Evolutionary conservation across 2,329 filamentous ascomycete genomes (phyloP).

Genomic region (Phaeosphaeriaceae sp.): DNA sequence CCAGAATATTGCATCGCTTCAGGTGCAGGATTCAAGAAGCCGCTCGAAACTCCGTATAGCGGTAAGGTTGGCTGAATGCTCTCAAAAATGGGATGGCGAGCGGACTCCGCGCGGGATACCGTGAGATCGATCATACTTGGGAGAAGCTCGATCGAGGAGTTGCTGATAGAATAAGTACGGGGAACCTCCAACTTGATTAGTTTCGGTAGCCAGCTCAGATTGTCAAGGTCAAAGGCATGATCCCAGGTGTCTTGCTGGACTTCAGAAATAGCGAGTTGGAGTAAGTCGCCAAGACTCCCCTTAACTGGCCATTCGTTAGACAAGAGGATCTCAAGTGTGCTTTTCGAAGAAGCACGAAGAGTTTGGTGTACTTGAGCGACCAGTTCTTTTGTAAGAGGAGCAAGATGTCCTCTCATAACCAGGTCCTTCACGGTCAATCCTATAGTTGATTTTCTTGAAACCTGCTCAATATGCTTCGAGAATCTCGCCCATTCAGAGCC

Average conservation of each 20-base stretch:
- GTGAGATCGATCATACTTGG: conserved; percentile 59
- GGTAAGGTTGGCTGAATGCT: conserved; percentile 48
- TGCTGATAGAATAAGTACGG: conserved; percentile 62
- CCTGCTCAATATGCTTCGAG: conserved; percentile 53
- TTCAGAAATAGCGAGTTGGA: conserved; percentile 57
- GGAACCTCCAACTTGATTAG: conserved; percentile 59
- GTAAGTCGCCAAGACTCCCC: conserved; percentile 58
- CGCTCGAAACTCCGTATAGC: conserved; percentile 58
- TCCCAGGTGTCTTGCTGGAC: conserved; percentile 60
- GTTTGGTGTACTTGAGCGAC: conserved; percentile 58
- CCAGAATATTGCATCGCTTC: conserved; percentile 35
- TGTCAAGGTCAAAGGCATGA: conserved; percentile 53
- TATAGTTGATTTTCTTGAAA: conserved; percentile 29
- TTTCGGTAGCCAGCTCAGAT: conserved; percentile 56
- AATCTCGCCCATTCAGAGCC: conserved; percentile 55
- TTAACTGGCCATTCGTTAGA: conserved; percentile 61
- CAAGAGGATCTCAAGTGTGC: conserved; percentile 57
- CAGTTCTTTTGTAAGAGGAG: conserved; percentile 60
- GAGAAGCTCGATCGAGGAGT: conserved; percentile 56
- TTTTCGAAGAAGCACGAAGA: conserved; percentile 58
- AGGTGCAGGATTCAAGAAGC: conserved; percentile 58
- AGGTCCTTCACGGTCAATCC: conserved; percentile 57
- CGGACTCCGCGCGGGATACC: conserved; percentile 55
- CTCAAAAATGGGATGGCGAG: conserved; percentile 36
- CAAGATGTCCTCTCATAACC: conserved; percentile 59